Conservation (phyloP, 129 eudicot genomes). For the Deinandra increscens region DNA sequence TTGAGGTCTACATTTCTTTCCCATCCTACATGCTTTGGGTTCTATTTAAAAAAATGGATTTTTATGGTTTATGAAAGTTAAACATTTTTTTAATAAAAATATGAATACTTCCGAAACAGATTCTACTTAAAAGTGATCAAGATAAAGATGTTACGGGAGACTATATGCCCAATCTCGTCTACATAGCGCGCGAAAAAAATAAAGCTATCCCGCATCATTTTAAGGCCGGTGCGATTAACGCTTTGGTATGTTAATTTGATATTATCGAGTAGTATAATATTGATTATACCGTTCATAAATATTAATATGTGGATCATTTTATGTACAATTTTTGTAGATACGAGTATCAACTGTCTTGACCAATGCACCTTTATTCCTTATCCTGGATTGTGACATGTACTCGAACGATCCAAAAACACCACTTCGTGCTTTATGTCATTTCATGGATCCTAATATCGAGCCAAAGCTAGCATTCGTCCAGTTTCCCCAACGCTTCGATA, state of each 20-base stretch:
- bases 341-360: slow-evolving; percentile 64
- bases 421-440: slow-evolving; percentile 43
- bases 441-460: slow-evolving; percentile 31
- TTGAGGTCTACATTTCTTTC: slow-evolving; percentile 44
- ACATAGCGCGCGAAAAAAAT: slow-evolving; percentile 60
- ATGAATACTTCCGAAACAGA: slow-evolving; percentile 31
- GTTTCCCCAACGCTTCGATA: slow-evolving; percentile 61
- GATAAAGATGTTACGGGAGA: slow-evolving; percentile 44
- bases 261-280: not conserved
- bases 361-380: slow-evolving; percentile 58
- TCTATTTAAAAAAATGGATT: not conserved
- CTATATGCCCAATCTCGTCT: slow-evolving; percentile 67
- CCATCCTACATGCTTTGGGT: not conserved
- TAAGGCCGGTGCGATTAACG: slow-evolving; percentile 84
- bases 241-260: slow-evolving; percentile 45
- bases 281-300: not conserved
- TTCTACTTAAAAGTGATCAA: slow-evolving; percentile 36
- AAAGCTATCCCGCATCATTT: slow-evolving; percentile 45
- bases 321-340: slow-evolving; percentile 36
- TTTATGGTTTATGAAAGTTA: not conserved
- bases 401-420: slow-evolving; percentile 69
- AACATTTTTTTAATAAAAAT: not conserved
- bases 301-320: not conserved
- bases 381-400: slow-evolving; percentile 70
- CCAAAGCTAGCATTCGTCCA: slow-evolving; percentile 60